Evolutionary conservation across 2,329 filamentous ascomycete genomes (phyloP), one percentile per base, ranked within the genome.

Genomic region (Exophiala spinifera): DNA sequence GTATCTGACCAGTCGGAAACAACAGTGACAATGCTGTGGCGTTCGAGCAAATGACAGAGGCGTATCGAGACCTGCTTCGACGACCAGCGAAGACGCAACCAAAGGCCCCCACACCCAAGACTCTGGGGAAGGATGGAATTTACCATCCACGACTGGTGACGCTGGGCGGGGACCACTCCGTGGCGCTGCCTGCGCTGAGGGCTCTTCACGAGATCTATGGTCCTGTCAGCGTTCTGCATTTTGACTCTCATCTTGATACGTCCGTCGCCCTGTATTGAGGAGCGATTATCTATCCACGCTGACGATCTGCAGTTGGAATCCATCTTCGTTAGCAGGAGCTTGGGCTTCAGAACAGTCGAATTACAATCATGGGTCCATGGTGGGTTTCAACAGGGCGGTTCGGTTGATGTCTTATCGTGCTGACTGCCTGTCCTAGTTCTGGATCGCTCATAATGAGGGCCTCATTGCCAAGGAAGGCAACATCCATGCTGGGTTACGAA

Each of bases 281-380:
- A 72, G 5, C 14, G 5, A 19, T 15, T 39, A 15, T n/a, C 5
- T 39, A 10, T 39, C 14, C 11, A n/a, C 3, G 4, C 36, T 39
- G 17, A 39, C 11, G n/a, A 39, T 5, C 11, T 5, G 14, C 11
- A 39, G 36, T 15, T 39, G 36, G 36, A 39, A 39, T 39, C 36
- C 36, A 10, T 39, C 36, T 5, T 39, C 36, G 17, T 39, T 39
- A 15, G 36, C 36, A n/a, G 36, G 36, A 39, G 83, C 85, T 51
- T 95, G 91, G 91, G 70, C 75, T 6, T 46, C 48, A 15, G 79
- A 82, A 57, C 87, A 89, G 69, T 80, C 82, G 1, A 81, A 85
- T 61, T 92, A 94, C 74, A 95, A 86, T 66, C 91, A 95, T 70
- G 91, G 91, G 3, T 88, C 83, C 61, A 92, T 95, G 36, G 36